Conservation (phyloP, 495 filamentous ascomycete genomes). For the Trichoderma orchidacearum region DNA sequence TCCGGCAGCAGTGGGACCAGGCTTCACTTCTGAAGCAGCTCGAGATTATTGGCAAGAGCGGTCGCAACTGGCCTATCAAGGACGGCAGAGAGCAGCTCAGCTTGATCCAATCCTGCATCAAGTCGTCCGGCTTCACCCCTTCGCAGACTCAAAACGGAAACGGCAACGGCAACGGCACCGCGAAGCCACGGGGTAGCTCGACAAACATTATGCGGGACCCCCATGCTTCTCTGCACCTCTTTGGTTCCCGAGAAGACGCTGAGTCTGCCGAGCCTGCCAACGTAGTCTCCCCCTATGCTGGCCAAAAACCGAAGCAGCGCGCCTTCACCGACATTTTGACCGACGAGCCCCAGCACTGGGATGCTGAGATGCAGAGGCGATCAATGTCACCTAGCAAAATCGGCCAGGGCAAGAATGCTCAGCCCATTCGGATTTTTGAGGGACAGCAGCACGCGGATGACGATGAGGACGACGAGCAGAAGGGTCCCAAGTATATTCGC, state of each 20-base stretch:
- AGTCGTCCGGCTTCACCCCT: conserved; percentile 12
- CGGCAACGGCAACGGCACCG: conserved; percentile 17
- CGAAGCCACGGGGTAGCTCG: conserved; percentile 20
- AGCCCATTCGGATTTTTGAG: conserved; percentile 56
- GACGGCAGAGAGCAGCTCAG: conserved; percentile 75
- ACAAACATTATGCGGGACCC: conserved; percentile 47
- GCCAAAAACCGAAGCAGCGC: conserved; percentile 29
- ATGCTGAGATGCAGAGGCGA: conserved; percentile 34
- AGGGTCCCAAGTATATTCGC: conserved; percentile 33
- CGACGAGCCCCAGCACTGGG: conserved; percentile 20
- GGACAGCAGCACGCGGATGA: conserved; percentile 31
- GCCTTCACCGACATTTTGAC: conserved; percentile 39
- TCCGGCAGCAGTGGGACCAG: conserved; percentile 92
- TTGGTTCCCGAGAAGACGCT: conserved; percentile 45
- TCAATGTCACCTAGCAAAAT: conserved; percentile 37
- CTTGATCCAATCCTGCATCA: conserved; percentile 46
- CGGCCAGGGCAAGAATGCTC: conserved; percentile 58
- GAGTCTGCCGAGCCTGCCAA: conserved; percentile 25
- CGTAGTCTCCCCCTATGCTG: conserved; percentile 39
- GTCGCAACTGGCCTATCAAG: conserved; percentile 86
- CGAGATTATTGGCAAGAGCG: conserved; percentile 80
- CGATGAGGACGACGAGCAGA: conserved; percentile 19
- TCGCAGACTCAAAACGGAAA: conserved; percentile 8
- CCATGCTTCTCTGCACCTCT: conserved; percentile 64
- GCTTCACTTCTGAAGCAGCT: conserved; percentile 83